Percentiles rank a stretch among this genome's conserved stretches.
Conservation (phyloP, 345 rosid genomes). For the Hevea brasiliensis region DNA sequence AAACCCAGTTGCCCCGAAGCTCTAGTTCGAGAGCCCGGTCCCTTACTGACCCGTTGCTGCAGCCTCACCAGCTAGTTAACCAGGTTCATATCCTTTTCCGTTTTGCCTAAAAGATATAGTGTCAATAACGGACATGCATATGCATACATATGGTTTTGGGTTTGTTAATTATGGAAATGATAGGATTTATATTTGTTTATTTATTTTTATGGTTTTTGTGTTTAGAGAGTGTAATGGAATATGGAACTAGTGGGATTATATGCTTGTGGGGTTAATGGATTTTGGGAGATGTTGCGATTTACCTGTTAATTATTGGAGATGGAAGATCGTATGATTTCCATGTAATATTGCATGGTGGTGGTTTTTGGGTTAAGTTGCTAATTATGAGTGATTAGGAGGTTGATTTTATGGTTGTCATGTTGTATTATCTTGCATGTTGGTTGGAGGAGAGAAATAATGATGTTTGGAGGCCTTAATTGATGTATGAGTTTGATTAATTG, state of each 20-base stretch:
- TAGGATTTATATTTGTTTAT: not conserved
- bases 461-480: too few species aligned
- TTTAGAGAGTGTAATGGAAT: too few species aligned
- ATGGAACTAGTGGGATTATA: not conserved
- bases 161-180: not conserved
- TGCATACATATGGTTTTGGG: not conserved
- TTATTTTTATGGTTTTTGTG: too few species aligned
- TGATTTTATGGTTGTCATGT: not conserved
- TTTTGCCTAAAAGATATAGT: too few species aligned
- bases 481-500: not conserved
- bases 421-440: not conserved
- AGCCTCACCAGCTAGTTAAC: slow-evolving; percentile 85
- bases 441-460: not conserved
- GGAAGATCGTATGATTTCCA: not conserved
- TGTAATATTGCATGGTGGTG: not conserved
- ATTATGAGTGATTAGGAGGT: not conserved
- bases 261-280: slow-evolving; percentile 1
- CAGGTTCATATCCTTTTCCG: slow-evolving; percentile 45
- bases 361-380: not conserved
- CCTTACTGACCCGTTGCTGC: slow-evolving; percentile 80
- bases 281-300: not conserved
- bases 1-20: slow-evolving; percentile 75
- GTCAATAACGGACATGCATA: not conserved
- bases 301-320: not conserved
- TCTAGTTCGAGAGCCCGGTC: slow-evolving; percentile 87